phyloP scores from a whole-genome alignment of 2,329 filamentous ascomycete species.

The Furcasterigmium sp. region DNA sequence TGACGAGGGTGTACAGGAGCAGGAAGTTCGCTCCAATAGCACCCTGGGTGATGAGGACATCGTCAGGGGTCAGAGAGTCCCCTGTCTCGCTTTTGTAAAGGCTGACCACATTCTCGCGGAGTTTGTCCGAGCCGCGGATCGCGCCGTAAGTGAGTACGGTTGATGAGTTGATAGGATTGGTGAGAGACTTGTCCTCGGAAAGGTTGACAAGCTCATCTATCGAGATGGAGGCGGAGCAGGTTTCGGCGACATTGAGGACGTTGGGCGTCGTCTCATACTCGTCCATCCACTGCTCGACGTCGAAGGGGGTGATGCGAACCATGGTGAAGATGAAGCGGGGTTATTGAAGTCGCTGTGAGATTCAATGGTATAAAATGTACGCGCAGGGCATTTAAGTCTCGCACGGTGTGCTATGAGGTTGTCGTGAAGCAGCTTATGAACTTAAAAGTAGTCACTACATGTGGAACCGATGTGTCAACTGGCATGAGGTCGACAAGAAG shows the following conservation, averaged over 20 bases:
- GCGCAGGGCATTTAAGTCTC: too few relatives aligned
- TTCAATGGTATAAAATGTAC: too few relatives aligned
- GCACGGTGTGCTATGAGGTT: too few relatives aligned
- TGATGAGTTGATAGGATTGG: slow-evolving; percentile 38
- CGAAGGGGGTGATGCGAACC: slow-evolving; percentile 39
- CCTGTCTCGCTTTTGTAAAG: slow-evolving; percentile 23
- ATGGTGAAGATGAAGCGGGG: slow-evolving; percentile 14
- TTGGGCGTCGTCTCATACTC: slow-evolving; percentile 50
- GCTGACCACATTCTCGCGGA: slow-evolving; percentile 60
- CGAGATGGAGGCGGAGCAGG: slow-evolving; percentile 70
- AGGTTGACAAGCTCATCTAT: slow-evolving; percentile 60
- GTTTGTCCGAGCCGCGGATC: slow-evolving; percentile 60
- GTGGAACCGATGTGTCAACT: too few relatives aligned
- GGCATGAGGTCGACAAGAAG: too few relatives aligned
- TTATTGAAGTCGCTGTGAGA: not conserved
- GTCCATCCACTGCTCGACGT: slow-evolving; percentile 70
- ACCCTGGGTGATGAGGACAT: slow-evolving; percentile 68
- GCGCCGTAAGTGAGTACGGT: slow-evolving; percentile 66
- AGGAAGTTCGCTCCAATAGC: slow-evolving; percentile 76
- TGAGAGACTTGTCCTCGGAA: slow-evolving; percentile 44
- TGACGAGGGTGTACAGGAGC: slow-evolving; percentile 62
- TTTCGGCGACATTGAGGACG: slow-evolving; percentile 71
- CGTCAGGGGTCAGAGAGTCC: slow-evolving; percentile 33
- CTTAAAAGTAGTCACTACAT: too few relatives aligned
- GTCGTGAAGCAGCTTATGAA: too few relatives aligned